A percentile compares a stretch with the other conserved stretches of the same genome.
Evolutionary conservation across 1,139 yeast species (phyloP).

Genomic region (Yamadazyma sp.): DNA sequence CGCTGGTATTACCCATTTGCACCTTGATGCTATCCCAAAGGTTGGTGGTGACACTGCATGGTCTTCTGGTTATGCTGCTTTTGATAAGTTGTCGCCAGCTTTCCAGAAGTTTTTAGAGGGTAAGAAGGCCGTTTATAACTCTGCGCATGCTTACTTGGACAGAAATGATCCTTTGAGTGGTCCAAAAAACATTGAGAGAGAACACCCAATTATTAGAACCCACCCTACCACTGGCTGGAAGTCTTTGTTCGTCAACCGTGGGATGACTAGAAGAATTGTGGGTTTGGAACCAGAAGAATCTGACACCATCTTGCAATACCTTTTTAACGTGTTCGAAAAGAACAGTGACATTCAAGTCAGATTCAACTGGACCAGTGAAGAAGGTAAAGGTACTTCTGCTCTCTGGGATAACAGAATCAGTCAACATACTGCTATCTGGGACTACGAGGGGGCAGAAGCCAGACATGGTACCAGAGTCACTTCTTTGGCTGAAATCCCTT

Average conservation of each 20-base stretch:
- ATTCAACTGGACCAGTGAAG: conserved; percentile 52
- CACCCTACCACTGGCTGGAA: conserved; percentile 48
- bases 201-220: conserved; percentile 41
- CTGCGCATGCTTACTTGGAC: conserved; percentile 35
- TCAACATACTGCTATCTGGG: conserved; percentile 52
- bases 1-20: conserved; percentile 40
- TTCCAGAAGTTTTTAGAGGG: conserved; percentile 38
- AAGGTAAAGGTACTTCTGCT: conserved; percentile 53
- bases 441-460: conserved; percentile 49
- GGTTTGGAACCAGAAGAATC: conserved; percentile 33
- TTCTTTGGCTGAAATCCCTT: conserved; percentile 56
- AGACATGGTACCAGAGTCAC: conserved; percentile 64
- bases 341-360: conserved; percentile 50
- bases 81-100: conserved; percentile 38
- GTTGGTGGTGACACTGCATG: conserved; percentile 42
- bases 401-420: conserved; percentile 59
- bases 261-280: conserved; percentile 11
- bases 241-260: conserved; percentile 35
- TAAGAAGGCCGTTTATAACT: conserved; percentile 34
- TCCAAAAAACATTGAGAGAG: conserved; percentile 35
- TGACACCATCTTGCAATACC: conserved; percentile 30
- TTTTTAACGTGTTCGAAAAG: conserved; percentile 33
- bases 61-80: conserved; percentile 40
- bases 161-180: conserved; percentile 34
- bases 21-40: conserved; percentile 33